phyloP scores from a whole-genome alignment of 805 yeast genomes.

The Candida sithepensis region DNA sequence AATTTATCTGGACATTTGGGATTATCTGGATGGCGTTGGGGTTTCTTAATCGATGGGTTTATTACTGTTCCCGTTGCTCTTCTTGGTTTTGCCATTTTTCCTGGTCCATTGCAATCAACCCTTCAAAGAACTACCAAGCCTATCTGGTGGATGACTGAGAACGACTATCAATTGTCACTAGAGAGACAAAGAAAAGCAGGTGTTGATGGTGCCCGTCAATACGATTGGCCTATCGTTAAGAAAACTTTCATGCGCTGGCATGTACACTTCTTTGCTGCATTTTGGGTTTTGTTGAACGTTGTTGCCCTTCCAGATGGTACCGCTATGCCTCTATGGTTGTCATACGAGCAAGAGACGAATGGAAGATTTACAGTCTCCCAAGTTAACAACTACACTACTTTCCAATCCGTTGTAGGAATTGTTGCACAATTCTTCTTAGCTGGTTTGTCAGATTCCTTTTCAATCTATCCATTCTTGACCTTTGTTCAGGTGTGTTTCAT shows the following conservation, averaged over 20 bases:
- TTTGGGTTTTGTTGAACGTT: slow-evolving; percentile 42
- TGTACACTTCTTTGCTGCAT: slow-evolving; percentile 48
- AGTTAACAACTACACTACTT: slow-evolving; percentile 38
- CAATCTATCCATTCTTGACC: slow-evolving; percentile 35
- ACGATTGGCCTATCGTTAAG: slow-evolving; percentile 36
- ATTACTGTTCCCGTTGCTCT: slow-evolving; percentile 55
- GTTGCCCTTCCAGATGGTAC: slow-evolving; percentile 39
- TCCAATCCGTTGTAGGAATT: slow-evolving; percentile 38
- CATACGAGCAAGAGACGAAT: slow-evolving; percentile 22
- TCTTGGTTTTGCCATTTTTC: slow-evolving; percentile 54
- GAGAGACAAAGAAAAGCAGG: slow-evolving; percentile 39
- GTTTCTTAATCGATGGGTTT: slow-evolving; percentile 59
- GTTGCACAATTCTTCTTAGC: slow-evolving; percentile 38
- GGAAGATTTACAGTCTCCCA: slow-evolving; percentile 31
- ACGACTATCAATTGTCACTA: slow-evolving; percentile 34
- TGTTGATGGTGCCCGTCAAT: slow-evolving; percentile 27
- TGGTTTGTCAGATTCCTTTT: slow-evolving; percentile 35
- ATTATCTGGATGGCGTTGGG: slow-evolving; percentile 63
- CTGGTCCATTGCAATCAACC: slow-evolving; percentile 38
- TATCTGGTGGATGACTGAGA: slow-evolving; percentile 25
- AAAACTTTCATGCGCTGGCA: slow-evolving; percentile 54
- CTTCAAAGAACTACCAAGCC: slow-evolving; percentile 19
- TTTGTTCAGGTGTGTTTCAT: slow-evolving; percentile 32
- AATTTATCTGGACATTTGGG: slow-evolving; percentile 43
- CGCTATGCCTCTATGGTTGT: slow-evolving; percentile 38